A percentile compares a stretch with the other conserved stretches of the same genome.
These are phyloP conservation scores for Candida dubliniensis DNA, from an alignment of 1,139 yeast species.

Conservation along the genomic window DNA sequence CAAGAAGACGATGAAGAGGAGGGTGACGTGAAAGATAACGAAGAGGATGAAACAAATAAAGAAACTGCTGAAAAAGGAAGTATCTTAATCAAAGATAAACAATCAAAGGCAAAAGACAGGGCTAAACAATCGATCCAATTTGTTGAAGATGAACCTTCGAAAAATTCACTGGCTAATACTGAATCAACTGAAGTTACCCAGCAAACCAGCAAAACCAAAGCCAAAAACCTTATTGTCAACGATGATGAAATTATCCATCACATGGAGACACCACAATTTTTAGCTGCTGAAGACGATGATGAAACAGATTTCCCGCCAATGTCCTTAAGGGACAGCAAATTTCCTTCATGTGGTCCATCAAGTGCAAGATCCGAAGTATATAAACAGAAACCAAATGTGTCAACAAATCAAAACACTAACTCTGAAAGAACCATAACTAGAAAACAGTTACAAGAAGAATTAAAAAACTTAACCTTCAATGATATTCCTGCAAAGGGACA, in stretches of 20 bases:
- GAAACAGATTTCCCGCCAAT: constrained; percentile 16
- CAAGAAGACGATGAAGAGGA: constrained; percentile 24
- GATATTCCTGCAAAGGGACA: constrained; percentile 91
- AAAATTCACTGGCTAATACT: constrained; percentile 7
- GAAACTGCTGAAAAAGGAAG: background rate
- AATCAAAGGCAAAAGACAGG: constrained; percentile 12
- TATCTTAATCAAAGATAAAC: background rate
- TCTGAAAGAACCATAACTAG: constrained; percentile 25
- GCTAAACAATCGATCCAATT: constrained; percentile 12
- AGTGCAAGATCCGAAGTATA: constrained; percentile 14
- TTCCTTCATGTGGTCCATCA: constrained; percentile 6
- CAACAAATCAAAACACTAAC: constrained; percentile 4
- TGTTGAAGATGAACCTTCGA: constrained; percentile 6
- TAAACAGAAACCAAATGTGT: constrained; percentile 8
- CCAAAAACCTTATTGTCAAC: constrained; percentile 29
- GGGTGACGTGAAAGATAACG: constrained; percentile 11
- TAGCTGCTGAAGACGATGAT: constrained; percentile 27
- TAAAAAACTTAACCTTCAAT: constrained; percentile 59
- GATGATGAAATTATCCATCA: constrained; percentile 41
- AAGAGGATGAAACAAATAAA: constrained; percentile 5
- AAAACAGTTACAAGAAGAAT: constrained; percentile 40
- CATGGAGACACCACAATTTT: constrained; percentile 36
- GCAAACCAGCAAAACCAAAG: background rate
- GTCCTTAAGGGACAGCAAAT: constrained; percentile 15
- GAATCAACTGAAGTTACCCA: background rate